Base-by-base conservation (phyloP, 2,329 filamentous ascomycete species). In the Monosporascus sp. region DNA sequence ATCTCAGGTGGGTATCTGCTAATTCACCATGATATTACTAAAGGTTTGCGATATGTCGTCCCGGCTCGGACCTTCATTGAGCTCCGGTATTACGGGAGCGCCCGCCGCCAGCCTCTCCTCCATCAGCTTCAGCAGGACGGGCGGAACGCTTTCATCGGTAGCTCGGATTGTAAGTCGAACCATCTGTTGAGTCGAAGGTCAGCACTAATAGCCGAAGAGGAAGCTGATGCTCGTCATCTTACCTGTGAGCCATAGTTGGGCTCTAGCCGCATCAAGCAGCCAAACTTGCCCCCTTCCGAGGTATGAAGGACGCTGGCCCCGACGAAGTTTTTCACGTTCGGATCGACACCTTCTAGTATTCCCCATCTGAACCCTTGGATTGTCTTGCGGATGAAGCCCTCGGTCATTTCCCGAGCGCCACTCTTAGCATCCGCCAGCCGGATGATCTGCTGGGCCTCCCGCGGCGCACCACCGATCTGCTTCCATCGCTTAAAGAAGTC, bases 401-500 rank as follows among this genome's bases (percentile, higher is more conserved):
- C 83, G 55, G 80, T 88, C 57, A 95, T 82, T 58, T 87, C 85
- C 54, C 82, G 77, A 14, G 78, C 77, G 17, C 77, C 78, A 52
- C 80, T 78, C 58, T 73, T 78, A 28, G 78, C 79, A 1, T 68
- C 69, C 1, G 75, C 72, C 11, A 93, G 69, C 0, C 86, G 85
- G 70, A 99, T 95, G 35, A 97, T 91, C 48, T 82, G 82, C 69
- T 99, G 94, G 0, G 89, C 86, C 71, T 99, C 95, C 31, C 95
- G 83, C 1, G 92, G 87, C 2, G 84, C 84, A 5, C 89, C 91
- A 14, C 94, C 94, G 63, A 99, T 97, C 73, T 99, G 94, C 78
- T 96, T 95, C 94, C 94, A 99, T 50, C 95, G 81, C 78, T 95
- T 97, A 82, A 99, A 99, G 73, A 97, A 99, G 68, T 99, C 94